Evolutionary conservation across 2,329 filamentous ascomycete genomes (phyloP).

Genomic region (Mariannaea sp.): DNA sequence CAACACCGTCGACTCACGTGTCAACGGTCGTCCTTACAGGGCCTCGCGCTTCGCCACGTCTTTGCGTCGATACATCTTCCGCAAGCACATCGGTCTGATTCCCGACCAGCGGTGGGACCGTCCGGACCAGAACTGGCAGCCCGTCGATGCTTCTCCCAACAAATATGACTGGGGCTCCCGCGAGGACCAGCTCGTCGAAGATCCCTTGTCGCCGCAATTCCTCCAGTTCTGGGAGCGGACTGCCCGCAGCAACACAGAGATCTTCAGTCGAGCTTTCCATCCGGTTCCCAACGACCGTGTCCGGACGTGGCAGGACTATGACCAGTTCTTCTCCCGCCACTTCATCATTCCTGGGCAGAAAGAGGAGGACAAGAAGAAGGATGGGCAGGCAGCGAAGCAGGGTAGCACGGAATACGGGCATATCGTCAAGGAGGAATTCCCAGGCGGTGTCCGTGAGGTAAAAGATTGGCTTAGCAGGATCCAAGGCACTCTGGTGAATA

Average conservation of each 20-base stretch:
- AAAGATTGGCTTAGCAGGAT: constrained; percentile 71
- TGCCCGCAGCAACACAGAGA: constrained; percentile 77
- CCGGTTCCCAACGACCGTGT: constrained; percentile 72
- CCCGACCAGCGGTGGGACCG: constrained; percentile 72
- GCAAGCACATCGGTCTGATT: constrained; percentile 87
- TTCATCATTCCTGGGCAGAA: constrained; percentile 63
- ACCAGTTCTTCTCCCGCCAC: constrained; percentile 69
- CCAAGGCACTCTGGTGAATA: constrained; percentile 78
- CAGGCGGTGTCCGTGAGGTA: constrained; percentile 71
- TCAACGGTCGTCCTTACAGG: constrained; percentile 73
- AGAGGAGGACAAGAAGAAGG: constrained; percentile 51
- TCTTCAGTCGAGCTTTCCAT: constrained; percentile 83
- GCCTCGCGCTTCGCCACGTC: constrained; percentile 79
- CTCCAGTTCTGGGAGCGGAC: constrained; percentile 72
- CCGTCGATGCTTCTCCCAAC: constrained; percentile 72
- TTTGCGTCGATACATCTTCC: constrained; percentile 83
- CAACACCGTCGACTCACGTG: constrained; percentile 68
- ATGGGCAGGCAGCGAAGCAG: constrained; percentile 51
- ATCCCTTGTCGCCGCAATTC: constrained; percentile 74
- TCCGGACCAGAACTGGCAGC: constrained; percentile 75
- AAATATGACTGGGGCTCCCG: constrained; percentile 72
- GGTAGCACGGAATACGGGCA: constrained; percentile 81
- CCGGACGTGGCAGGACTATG: constrained; percentile 73
- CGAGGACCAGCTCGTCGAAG: constrained; percentile 70
- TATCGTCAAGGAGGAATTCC: constrained; percentile 80